Percentiles rank a stretch among this genome's conserved stretches.
These are phyloP conservation scores for Phylloporus sp. DNA, from an alignment of 1,284 basidiomycete genomes.

Conservation along the genomic window DNA sequence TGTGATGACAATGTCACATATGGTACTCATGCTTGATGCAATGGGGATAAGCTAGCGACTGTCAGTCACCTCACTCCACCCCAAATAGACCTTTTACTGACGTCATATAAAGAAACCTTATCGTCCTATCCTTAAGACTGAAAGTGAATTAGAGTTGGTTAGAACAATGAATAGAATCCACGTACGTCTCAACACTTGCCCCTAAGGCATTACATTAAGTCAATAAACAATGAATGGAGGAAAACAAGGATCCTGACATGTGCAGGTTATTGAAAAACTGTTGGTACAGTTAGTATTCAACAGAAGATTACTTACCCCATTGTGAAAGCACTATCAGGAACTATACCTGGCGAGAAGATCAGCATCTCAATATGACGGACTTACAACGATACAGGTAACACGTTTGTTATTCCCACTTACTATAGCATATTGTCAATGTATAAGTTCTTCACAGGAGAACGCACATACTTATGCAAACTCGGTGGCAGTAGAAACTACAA, in stretches of 20 bases:
- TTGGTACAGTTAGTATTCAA: not conserved
- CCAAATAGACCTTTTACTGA: not conserved
- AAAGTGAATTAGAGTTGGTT: not conserved
- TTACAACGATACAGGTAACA: slow-evolving; percentile 6
- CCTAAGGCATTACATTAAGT: not conserved
- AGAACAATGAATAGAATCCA: not conserved
- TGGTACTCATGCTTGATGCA: slow-evolving; percentile 4
- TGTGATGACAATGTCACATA: slow-evolving; percentile 21
- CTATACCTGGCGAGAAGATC: not conserved
- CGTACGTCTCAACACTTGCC: slow-evolving; percentile 1
- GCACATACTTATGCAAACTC: slow-evolving; percentile 21
- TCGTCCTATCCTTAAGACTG: slow-evolving; percentile 4
- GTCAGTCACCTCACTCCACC: not conserved
- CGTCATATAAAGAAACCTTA: slow-evolving; percentile 8
- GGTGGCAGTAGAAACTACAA: slow-evolving; percentile 19
- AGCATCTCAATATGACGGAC: not conserved
- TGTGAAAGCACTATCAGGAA: slow-evolving; percentile 1
- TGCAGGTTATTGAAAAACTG: slow-evolving; percentile 3
- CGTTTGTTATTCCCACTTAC: slow-evolving; percentile 4
- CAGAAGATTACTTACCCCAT: not conserved
- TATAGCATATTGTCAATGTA: not conserved
- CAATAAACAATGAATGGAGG: not conserved
- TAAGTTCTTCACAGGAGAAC: too few species aligned
- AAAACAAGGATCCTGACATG: slow-evolving; percentile 8
- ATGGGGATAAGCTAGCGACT: slow-evolving; percentile 11